Percentiles rank a stretch among this genome's conserved stretches.
These are phyloP conservation scores for Lomentospora prolificans DNA, from an alignment of 2,329 filamentous ascomycete species.

Conservation along the genomic window DNA sequence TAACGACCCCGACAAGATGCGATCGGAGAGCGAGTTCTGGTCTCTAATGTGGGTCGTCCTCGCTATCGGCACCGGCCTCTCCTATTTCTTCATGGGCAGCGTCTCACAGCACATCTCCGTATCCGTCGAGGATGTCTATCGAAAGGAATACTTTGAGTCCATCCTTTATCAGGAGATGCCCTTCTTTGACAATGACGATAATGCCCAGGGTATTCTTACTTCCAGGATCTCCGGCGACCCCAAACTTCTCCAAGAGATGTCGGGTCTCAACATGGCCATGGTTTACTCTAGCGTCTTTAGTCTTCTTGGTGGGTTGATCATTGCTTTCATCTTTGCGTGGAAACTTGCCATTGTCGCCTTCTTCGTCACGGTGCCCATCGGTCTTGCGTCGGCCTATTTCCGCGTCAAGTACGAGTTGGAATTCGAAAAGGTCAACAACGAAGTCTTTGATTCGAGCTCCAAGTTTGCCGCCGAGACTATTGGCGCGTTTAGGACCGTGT, in stretches of 20 bases:
- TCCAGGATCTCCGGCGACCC: conserved; percentile 46
- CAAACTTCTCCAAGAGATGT: conserved; percentile 50
- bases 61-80: conserved; percentile 39
- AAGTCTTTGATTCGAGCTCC: conserved; percentile 61
- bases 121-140: conserved; percentile 42
- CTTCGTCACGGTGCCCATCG: conserved; percentile 47
- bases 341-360: conserved; percentile 61
- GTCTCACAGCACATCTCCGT: conserved; percentile 36
- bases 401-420: conserved; percentile 50
- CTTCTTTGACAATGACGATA: conserved; percentile 51
- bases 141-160: conserved; percentile 50
- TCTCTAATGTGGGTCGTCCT: conserved; percentile 55
- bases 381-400: conserved; percentile 37
- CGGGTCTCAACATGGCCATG: conserved; percentile 54
- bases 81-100: conserved; percentile 41
- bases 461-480: conserved; percentile 68
- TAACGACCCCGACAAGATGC: conserved; percentile 19
- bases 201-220: conserved; percentile 51
- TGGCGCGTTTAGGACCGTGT: conserved; percentile 62
- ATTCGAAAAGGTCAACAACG: conserved; percentile 59
- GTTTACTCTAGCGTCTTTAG: conserved; percentile 50
- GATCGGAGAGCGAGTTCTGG: conserved; percentile 37
- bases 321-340: conserved; percentile 67
- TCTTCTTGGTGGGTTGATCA: conserved; percentile 52
- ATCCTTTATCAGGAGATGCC: conserved; percentile 49